Evolutionary conservation across 2,329 filamentous ascomycete species (phyloP), one percentile per base, ranked within the genome.

Genomic region (Xylaria polymorpha): DNA sequence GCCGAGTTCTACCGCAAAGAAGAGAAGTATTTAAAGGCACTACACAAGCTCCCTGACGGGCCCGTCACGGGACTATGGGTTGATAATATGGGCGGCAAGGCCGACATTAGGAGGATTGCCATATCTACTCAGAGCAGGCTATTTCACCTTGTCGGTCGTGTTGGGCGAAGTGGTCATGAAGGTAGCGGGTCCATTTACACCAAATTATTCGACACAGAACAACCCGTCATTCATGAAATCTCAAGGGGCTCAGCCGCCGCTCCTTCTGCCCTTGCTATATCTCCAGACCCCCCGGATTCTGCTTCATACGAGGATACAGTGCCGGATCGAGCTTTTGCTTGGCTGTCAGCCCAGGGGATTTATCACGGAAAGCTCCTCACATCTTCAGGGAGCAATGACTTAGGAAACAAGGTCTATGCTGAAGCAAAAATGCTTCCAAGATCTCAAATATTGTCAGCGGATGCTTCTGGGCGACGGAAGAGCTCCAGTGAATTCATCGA

Each of bases 1-100:
- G 94, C 92, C 58, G 96, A 98, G 79, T 98, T 98, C 81, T 98
- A 98, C 81, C 89, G 94, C 74, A 92, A 95, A 77, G 94, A 98
- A 80, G 96, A 99, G 79, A 94, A 94, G 81, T 97, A 97, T 79
- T 82, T 97, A 69, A 95, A 95, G 80, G 88, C 86, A 43, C 86
- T 99, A 22, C 94, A 94, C 79, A 94, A 92, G 78, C 87, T 94
- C 8, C 88, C 91, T 1, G 94, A 97, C 79, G 93, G 92, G 0
- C 89, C 94, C 0, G 88, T 98, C 43, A 93, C 92, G 0, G 96
- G 96, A 1, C 78, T 98, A 18, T 97, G 93, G 89, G 91, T 92
- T 10, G 95, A 98, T 76, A 84, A 87, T 44, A 82, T 97, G 46
- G 82, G 85, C 41, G 89, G 88, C n/a, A 83, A 88, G 73, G 81